A percentile compares a stretch with the other conserved stretches of the same genome.
Evolutionary conservation across 352 stramenopile genomes (phyloP).

Genomic region (Pythium dissimile): DNA sequence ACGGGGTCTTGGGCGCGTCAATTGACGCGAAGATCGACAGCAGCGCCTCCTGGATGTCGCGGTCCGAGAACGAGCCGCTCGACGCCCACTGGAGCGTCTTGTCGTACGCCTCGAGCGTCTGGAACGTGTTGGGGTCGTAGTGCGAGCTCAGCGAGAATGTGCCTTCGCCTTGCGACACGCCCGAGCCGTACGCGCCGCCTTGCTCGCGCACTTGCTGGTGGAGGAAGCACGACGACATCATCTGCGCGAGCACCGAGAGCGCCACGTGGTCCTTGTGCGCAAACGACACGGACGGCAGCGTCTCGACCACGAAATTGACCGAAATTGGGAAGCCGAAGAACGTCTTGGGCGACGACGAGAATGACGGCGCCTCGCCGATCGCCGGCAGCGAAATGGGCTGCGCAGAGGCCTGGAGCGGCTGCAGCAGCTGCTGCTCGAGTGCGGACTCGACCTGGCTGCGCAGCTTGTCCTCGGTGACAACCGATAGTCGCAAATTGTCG

Average conservation of each 20-base stretch:
- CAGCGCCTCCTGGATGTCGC: conserved; percentile 77
- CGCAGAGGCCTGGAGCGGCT: conserved; percentile 25
- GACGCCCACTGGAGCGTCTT: conserved; percentile 48
- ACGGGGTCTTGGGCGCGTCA: conserved; percentile 74
- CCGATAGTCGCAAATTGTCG: conserved; percentile 51
- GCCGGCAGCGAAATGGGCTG: conserved; percentile 5
- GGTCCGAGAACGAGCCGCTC: conserved; percentile 55
- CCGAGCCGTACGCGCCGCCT: conserved; percentile 73
- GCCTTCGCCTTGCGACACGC: conserved; percentile 68
- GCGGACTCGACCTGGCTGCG: conserved; percentile 43
- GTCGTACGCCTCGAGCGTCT: conserved; percentile 72
- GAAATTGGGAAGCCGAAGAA: conserved; percentile 80
- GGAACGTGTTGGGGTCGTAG: conserved; percentile 81
- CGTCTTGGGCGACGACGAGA: conserved; percentile 32
- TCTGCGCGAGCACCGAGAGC: conserved; percentile 70
- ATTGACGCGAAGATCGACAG: conserved; percentile 73
- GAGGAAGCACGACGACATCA: conserved; percentile 82
- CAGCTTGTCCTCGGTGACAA: conserved; percentile 76
- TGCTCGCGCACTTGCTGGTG: conserved; percentile 82
- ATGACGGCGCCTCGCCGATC: conserved; percentile 20
- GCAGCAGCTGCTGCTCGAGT: conserved; percentile 43
- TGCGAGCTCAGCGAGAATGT: conserved; percentile 81
- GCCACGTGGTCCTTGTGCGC: conserved; percentile 70
- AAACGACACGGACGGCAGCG: conserved; percentile 70
- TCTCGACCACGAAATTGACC: conserved; percentile 82